Evolutionary conservation across 495 filamentous ascomycete genomes (phyloP).

Genomic region (Elasticomyces elasticus): DNA sequence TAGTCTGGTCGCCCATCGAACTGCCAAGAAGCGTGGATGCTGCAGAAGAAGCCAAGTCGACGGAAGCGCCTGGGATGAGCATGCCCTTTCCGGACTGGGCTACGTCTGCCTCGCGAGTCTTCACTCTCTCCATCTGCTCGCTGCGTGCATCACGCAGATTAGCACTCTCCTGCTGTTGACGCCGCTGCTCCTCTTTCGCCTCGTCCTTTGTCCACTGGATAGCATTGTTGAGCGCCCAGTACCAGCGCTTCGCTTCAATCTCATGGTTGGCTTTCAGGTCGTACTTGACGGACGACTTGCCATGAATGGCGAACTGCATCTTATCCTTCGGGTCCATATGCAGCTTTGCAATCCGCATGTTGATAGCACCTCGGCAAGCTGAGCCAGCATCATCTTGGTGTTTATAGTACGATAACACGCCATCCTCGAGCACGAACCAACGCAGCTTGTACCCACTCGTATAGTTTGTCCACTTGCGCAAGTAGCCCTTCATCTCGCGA

Average conservation of each 20-base stretch:
- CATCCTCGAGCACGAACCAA: conserved; percentile 97
- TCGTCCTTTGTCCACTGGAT: conserved; percentile 98
- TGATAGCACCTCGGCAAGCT: conserved; percentile 93
- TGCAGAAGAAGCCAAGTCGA: conserved; percentile 41
- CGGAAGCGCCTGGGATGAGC: conserved; percentile 19
- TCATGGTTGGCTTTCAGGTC: conserved; percentile 94
- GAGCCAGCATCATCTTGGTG: conserved; percentile 92
- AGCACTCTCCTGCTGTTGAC: conserved; percentile 62
- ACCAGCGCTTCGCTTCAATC: conserved; percentile 88
- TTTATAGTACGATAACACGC: conserved; percentile 97
- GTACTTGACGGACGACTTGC: conserved; percentile 98
- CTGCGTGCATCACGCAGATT: conserved; percentile 65
- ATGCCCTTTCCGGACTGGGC: conserved; percentile 22
- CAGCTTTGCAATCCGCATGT: conserved; percentile 91
- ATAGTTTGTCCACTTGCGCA: conserved; percentile 99
- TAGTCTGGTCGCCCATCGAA: conserved; percentile 43
- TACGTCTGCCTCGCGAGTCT: conserved; percentile 39
- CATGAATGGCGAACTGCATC: conserved; percentile 90
- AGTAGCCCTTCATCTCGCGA: conserved; percentile 93
- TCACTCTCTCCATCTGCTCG: conserved; percentile 42
- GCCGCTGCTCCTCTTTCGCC: conserved; percentile 74
- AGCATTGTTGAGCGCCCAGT: conserved; percentile 96
- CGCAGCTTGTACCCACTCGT: conserved; percentile 89
- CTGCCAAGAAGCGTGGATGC: conserved; percentile 34
- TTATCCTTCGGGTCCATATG: conserved; percentile 96